Evolutionary conservation across 2,329 filamentous ascomycete genomes (phyloP).

Genomic region (Ophiocordyceps camponoti-saundersi): DNA sequence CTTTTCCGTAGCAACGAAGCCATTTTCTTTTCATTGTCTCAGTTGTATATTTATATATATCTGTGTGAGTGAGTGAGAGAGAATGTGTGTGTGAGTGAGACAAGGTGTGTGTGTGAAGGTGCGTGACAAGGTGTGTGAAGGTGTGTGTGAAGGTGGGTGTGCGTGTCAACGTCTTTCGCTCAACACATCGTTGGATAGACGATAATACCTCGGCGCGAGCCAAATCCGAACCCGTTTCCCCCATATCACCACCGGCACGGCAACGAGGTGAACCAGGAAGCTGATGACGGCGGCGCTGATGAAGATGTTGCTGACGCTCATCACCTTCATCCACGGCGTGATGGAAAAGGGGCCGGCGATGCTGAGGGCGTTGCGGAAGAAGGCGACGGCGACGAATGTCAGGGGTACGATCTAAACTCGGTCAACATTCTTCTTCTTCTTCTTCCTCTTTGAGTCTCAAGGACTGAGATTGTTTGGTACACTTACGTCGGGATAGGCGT

Average conservation of each 20-base stretch:
- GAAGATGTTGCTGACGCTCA: constrained; percentile 14
- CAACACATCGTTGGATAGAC: neutral
- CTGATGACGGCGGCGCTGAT: constrained; percentile 9
- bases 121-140: no score
- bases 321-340: constrained; percentile 12
- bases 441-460: neutral
- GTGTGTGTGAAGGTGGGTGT: no score
- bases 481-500: constrained; percentile 13
- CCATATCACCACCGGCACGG: constrained; percentile 13
- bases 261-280: constrained; percentile 8
- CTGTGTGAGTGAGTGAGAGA: no score
- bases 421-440: neutral
- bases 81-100: no score
- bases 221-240: constrained; percentile 12
- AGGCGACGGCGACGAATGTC: constrained; percentile 14
- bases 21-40: no score
- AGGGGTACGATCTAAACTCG: constrained; percentile 2
- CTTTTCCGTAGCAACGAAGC: neutral
- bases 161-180: no score
- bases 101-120: no score
- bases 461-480: neutral
- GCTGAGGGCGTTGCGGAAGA: constrained; percentile 13
- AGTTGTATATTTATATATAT: neutral
- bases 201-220: neutral
- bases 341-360: constrained; percentile 13